A percentile compares a stretch with the other conserved stretches of the same genome.
phyloP scores from a whole-genome alignment of 148 eudicot genomes.

The Limonium bicolor region DNA sequence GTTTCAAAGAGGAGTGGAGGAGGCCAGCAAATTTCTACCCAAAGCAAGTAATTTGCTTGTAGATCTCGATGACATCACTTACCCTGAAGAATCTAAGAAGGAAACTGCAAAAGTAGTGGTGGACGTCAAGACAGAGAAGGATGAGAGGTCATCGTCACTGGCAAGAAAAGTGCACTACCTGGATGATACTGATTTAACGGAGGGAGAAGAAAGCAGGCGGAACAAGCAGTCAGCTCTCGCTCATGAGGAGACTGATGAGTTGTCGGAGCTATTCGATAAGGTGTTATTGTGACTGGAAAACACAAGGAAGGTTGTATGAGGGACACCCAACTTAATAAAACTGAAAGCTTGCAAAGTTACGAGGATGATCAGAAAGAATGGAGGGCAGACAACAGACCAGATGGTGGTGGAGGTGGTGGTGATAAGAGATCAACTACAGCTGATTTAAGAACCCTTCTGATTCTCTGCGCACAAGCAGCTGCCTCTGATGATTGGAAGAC shows the following conservation, averaged over 20 bases:
- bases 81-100: background rate
- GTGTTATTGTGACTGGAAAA: conserved; percentile 25
- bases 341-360: too few species aligned
- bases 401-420: conserved; percentile 11
- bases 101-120: background rate
- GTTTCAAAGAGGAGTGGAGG: conserved; percentile 39
- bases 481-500: conserved; percentile 22
- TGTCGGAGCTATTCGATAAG: conserved; percentile 36
- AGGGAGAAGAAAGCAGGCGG: conserved; percentile 24
- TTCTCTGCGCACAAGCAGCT: conserved; percentile 34
- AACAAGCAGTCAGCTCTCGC: conserved; percentile 33
- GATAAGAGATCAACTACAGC: conserved; percentile 20
- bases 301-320: conserved; percentile 23
- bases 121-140: background rate
- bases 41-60: conserved; percentile 12
- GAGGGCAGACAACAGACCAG: conserved; percentile 5
- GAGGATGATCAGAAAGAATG: conserved; percentile 12
- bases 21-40: conserved; percentile 34
- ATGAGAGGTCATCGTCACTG: background rate
- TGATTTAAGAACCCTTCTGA: conserved; percentile 27
- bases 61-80: conserved; percentile 15
- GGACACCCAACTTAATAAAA: too few species aligned
- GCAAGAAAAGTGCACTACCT: conserved; percentile 4
- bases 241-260: conserved; percentile 27
- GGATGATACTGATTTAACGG: conserved; percentile 7